Evolutionary conservation across 352 stramenopile species (phyloP).

Genomic region (Phytophthora pisi): DNA sequence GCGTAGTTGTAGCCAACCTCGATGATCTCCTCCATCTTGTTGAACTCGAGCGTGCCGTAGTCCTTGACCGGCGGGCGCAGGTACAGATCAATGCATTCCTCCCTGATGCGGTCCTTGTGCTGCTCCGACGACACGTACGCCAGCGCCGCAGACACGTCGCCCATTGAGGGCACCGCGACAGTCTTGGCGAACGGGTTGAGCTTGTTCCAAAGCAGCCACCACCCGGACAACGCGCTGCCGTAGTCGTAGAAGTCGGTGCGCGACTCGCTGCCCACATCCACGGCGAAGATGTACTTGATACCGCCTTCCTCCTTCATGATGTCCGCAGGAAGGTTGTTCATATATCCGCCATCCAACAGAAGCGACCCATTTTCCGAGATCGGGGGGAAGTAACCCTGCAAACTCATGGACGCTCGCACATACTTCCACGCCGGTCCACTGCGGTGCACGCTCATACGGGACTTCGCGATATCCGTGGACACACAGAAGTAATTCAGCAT

Average conservation of each 20-base stretch:
- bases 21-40: conserved; percentile 93
- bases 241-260: conserved; percentile 83
- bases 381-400: conserved; percentile 91
- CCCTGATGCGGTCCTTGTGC: conserved; percentile 85
- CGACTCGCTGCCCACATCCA: conserved; percentile 88
- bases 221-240: conserved; percentile 80
- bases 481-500: conserved; percentile 95
- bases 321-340: conserved; percentile 94
- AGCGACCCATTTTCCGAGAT: conserved; percentile 90
- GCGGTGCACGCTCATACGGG: conserved; percentile 84
- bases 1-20: conserved; percentile 86
- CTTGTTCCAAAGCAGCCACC: conserved; percentile 92
- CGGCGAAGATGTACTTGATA: conserved; percentile 90
- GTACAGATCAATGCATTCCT: conserved; percentile 89
- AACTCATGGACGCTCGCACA: conserved; percentile 91
- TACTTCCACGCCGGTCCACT: conserved; percentile 91
- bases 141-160: conserved; percentile 88
- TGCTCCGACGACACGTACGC: conserved; percentile 92
- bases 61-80: conserved; percentile 88
- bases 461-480: conserved; percentile 92
- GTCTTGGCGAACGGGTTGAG: conserved; percentile 90
- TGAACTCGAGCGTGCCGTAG: conserved; percentile 92
- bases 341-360: conserved; percentile 92
- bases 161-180: conserved; percentile 91
- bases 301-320: conserved; percentile 91